Percentiles rank a stretch among this genome's conserved stretches.
Conservation (phyloP, 345 rosid species). For the Pelargonium nanum region DNA sequence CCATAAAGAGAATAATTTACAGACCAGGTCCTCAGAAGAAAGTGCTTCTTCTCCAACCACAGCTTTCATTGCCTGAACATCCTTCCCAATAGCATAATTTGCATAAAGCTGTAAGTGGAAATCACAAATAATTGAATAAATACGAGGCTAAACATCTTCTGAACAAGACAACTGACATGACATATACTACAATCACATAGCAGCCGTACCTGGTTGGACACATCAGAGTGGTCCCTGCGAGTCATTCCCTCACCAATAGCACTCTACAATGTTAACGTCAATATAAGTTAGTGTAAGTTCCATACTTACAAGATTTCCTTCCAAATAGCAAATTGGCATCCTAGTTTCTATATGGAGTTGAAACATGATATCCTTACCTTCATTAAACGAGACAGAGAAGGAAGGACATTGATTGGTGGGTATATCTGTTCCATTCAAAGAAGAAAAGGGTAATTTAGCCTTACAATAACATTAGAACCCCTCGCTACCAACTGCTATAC, state of each 20-base stretch:
- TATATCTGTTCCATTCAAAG: slow-evolving; percentile 55
- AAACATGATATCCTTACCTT: slow-evolving; percentile 74
- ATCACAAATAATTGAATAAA: background rate
- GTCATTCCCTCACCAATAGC: slow-evolving; percentile 99
- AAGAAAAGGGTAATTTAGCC: slow-evolving; percentile 3
- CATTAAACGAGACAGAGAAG: slow-evolving; percentile 94
- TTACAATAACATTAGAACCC: background rate
- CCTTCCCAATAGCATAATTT: slow-evolving; percentile 93
- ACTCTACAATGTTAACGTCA: slow-evolving; percentile 40
- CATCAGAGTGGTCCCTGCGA: slow-evolving; percentile 82
- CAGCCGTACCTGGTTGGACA: slow-evolving; percentile 71
- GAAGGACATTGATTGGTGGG: slow-evolving; percentile 98
- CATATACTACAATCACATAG: background rate
- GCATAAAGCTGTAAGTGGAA: slow-evolving; percentile 66
- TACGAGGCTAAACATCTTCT: slow-evolving; percentile 7
- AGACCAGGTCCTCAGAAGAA: slow-evolving; percentile 91
- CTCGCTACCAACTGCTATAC: too few species aligned
- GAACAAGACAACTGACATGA: slow-evolving; percentile 1
- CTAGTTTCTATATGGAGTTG: background rate
- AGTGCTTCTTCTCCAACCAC: slow-evolving; percentile 99
- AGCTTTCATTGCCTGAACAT: slow-evolving; percentile 98
- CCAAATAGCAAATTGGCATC: background rate
- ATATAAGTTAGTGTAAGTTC: slow-evolving; percentile 1
- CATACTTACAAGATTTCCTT: background rate
- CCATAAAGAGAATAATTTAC: slow-evolving; percentile 9